Base-by-base conservation (phyloP, 129 eudicot genomes). In the Deinandra increscens region DNA sequence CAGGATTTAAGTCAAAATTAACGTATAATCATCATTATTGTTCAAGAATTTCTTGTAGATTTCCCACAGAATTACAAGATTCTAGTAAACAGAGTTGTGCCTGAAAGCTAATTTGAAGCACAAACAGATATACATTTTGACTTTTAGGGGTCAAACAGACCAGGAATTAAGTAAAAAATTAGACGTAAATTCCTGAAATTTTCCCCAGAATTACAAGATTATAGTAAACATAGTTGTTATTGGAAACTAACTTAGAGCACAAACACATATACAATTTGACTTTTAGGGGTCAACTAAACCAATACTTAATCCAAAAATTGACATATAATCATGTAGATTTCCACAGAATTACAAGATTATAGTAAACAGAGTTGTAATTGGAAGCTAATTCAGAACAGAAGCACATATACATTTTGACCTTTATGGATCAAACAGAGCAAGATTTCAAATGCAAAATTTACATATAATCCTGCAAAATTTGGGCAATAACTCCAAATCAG, bases 321-420 rank as follows among this genome's bases (percentile, higher is more conserved):
- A 43, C 59, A 20, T n/a, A n/a, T n/a, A n/a, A 26, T 26, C 31
- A 1, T 26, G 31, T 26, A 26, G 31, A 26, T 44, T 44, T 44
- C 49, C 17, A 44, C 15, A 44, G 3, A 26, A 53, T 34, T 41
- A 10, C 39, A 69, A 69, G 44, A 70, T 54, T 69, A 6, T 11
- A 58, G 49, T 20, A 20, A 19, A 64, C 51, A 64, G 7, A 39
- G 44, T 44, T 65, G 55, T 23, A 36, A 19, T 41, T 19, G 34
- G 68, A 38, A 63, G 13, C 68, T 63, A 64, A 64, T 20, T 22
- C 20, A 13, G 42, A 22, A 18, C 36, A 26, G 20, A 31, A 66
- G 46, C 71, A 23, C 26, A 66, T 10, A 64, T 22, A 7, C 20
- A 73, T 0, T 44, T 67, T 67, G 69, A 75, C 74, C 58, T 58